These are phyloP conservation scores for Curvularia hawaiiensis DNA, from an alignment of 2,329 filamentous ascomycete species.

Conservation along the genomic window DNA sequence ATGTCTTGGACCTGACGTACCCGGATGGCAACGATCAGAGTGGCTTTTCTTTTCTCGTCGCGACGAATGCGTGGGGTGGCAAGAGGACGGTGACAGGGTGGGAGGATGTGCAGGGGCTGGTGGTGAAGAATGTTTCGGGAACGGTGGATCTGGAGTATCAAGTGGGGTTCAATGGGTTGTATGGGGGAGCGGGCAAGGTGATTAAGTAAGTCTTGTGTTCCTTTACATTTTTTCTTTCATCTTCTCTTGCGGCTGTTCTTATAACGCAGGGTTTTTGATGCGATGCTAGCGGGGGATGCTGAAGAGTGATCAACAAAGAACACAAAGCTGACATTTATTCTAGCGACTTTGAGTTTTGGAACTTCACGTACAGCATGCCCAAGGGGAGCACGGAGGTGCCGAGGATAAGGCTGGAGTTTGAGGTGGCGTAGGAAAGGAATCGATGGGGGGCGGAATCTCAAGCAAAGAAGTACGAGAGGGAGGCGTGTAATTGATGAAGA, in stretches of 20 bases:
- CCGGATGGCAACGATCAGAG: slow-evolving; percentile 57
- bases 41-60: slow-evolving; percentile 58
- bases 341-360: slow-evolving; percentile 47
- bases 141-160: slow-evolving; percentile 50
- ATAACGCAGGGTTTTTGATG: no score
- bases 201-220: slow-evolving; percentile 32
- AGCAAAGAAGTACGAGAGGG: not conserved
- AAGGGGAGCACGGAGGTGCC: slow-evolving; percentile 31
- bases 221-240: no score
- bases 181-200: slow-evolving; percentile 44
- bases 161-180: slow-evolving; percentile 53
- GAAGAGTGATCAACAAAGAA: no score
- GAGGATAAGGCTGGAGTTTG: slow-evolving; percentile 32
- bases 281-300: no score
- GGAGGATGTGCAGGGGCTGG: slow-evolving; percentile 56
- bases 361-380: slow-evolving; percentile 50
- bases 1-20: slow-evolving; percentile 58
- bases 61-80: slow-evolving; percentile 50
- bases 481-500: not conserved
- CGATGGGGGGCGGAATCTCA: no score
- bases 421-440: slow-evolving; percentile 7
- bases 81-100: slow-evolving; percentile 54
- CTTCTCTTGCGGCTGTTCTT: not conserved
- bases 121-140: slow-evolving; percentile 51
- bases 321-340: no score